These are phyloP conservation scores for Loxodes magnus DNA, from an alignment of 73 alveolate species.

Conservation along the genomic window DNA sequence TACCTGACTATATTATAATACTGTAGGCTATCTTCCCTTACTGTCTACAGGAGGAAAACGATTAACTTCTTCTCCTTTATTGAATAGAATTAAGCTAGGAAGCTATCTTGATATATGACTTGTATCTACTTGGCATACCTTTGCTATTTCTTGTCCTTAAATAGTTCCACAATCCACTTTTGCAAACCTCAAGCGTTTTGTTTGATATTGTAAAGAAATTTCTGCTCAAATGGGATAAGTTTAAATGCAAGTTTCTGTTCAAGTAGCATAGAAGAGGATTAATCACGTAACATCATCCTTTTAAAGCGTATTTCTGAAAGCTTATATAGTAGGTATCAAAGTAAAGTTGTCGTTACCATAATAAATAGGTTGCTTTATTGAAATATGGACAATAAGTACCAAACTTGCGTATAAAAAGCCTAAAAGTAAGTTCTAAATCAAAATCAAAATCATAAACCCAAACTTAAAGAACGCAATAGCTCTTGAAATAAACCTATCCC, in stretches of 20 bases:
- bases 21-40: neutral
- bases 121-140: neutral
- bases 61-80: conserved; percentile 4
- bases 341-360: neutral
- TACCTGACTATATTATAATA: neutral
- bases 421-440: too few relatives aligned
- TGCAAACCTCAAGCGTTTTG: conserved; percentile 2
- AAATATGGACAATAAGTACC: neutral
- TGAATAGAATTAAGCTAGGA: conserved; percentile 3
- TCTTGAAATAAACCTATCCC: too few relatives aligned
- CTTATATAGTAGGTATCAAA: neutral
- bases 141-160: neutral
- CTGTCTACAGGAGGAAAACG: conserved; percentile 8
- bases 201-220: neutral
- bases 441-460: too few relatives aligned
- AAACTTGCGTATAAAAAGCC: neutral
- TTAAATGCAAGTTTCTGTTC: neutral
- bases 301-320: neutral
- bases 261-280: conserved; percentile 3
- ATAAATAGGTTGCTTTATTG: conserved; percentile 2
- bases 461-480: too few relatives aligned
- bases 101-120: conserved; percentile 1
- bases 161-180: conserved; percentile 2
- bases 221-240: conserved; percentile 3
- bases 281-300: neutral